Conservation (phyloP, 2,329 filamentous ascomycete genomes). For the Pezicula carpinea region DNA sequence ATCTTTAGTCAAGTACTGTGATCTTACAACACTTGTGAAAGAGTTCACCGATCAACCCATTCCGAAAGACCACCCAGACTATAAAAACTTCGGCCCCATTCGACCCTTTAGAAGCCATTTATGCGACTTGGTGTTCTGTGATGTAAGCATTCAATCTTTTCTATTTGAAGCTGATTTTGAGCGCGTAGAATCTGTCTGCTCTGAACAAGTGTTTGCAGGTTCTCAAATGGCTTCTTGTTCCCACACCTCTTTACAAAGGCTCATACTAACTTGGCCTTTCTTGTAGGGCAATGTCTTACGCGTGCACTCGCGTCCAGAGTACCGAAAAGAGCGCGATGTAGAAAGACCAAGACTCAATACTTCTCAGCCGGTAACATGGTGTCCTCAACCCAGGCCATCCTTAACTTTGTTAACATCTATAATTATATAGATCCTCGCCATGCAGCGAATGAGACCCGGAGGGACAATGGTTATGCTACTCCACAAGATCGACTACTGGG, state of each 20-base stretch:
- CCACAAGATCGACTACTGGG: slow-evolving; percentile 20
- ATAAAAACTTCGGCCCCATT: not conserved
- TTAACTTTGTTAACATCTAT: not conserved
- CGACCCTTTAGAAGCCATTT: not conserved
- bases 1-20: not conserved
- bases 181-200: too few species aligned
- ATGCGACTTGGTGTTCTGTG: too few species aligned
- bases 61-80: not conserved
- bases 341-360: slow-evolving; percentile 2
- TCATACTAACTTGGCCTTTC: too few species aligned
- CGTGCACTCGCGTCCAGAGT: not conserved
- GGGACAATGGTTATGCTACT: slow-evolving; percentile 22
- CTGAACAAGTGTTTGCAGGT: too few species aligned
- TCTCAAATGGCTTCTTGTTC: too few species aligned
- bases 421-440: slow-evolving; percentile 1
- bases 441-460: slow-evolving; percentile 6
- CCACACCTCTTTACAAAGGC: too few species aligned
- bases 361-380: slow-evolving; percentile 3
- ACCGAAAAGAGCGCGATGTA: not conserved
- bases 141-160: too few species aligned
- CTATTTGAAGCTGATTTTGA: too few species aligned
- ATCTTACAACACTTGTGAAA: slow-evolving; percentile 2
- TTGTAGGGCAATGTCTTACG: not conserved
- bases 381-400: not conserved
- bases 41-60: slow-evolving; percentile 1